Evolutionary conservation across 495 filamentous ascomycete species (phyloP).

Genomic region (Hypoxylon fuscum): DNA sequence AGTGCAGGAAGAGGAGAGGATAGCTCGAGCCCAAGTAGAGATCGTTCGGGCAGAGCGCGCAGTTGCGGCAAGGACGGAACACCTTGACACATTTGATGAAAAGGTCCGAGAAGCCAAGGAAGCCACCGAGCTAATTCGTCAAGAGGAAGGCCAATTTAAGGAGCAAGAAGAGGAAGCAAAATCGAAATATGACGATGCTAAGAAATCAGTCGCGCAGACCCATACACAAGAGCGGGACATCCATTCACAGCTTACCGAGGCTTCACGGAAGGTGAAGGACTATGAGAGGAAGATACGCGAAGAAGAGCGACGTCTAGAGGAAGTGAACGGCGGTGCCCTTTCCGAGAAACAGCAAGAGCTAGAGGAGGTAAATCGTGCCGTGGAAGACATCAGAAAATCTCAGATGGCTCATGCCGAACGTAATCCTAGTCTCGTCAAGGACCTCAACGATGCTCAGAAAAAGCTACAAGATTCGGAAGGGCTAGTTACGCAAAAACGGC

Average conservation of each 20-base stretch:
- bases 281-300: conserved; percentile 50
- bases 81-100: conserved; percentile 41
- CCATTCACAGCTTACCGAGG: conserved; percentile 45
- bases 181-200: conserved; percentile 46
- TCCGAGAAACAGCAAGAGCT: conserved; percentile 51
- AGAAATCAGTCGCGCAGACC: conserved; percentile 40
- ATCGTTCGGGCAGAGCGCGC: conserved; percentile 37
- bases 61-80: conserved; percentile 40
- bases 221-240: conserved; percentile 61
- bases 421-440: conserved; percentile 26
- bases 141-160: conserved; percentile 51
- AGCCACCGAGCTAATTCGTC: conserved; percentile 27
- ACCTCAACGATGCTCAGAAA: conserved; percentile 43
- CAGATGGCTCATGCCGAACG: conserved; percentile 47
- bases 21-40: conserved; percentile 45
- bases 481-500: conserved; percentile 51
- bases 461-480: conserved; percentile 47
- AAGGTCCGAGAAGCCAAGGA: conserved; percentile 42
- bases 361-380: conserved; percentile 57
- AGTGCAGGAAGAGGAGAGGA: conserved; percentile 36
- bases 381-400: conserved; percentile 53
- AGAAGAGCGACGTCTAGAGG: conserved; percentile 59
- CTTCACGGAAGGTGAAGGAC: conserved; percentile 46
- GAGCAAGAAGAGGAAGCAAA: conserved; percentile 49
- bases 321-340: conserved; percentile 61